phyloP scores from a whole-genome alignment of 805 yeast species.

The Starmera dryadoides region DNA sequence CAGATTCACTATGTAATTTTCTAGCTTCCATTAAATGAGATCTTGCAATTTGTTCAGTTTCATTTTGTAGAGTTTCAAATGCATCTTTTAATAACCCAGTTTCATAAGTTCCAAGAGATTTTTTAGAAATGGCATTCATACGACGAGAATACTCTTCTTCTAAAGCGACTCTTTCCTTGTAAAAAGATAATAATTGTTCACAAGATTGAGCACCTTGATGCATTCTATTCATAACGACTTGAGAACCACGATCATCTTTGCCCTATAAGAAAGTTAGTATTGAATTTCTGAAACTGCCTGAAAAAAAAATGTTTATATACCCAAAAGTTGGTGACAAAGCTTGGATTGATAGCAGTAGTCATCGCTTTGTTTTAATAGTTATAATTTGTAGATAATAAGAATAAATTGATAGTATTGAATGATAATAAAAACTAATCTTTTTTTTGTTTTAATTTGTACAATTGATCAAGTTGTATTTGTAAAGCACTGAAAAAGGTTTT shows the following conservation, averaged over 20 bases:
- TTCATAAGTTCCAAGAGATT: slow-evolving; percentile 47
- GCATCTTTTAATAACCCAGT: slow-evolving; percentile 53
- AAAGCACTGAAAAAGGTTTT: no score
- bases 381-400: no score
- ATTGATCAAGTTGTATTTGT: no score
- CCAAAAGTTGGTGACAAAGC: slow-evolving; percentile 44
- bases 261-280: slow-evolving; percentile 32
- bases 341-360: slow-evolving; percentile 9
- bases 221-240: slow-evolving; percentile 46
- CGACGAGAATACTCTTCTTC: slow-evolving; percentile 68
- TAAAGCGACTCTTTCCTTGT: slow-evolving; percentile 49
- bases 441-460: no score
- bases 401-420: background rate
- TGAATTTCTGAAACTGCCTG: no score
- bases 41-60: slow-evolving; percentile 51
- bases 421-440: no score
- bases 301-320: slow-evolving; percentile 17
- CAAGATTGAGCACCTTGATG: slow-evolving; percentile 52
- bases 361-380: background rate
- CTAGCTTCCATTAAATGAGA: slow-evolving; percentile 46
- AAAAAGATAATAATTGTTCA: slow-evolving; percentile 40
- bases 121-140: slow-evolving; percentile 42
- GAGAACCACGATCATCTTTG: slow-evolving; percentile 52
- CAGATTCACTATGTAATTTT: slow-evolving; percentile 43
- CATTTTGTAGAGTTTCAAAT: slow-evolving; percentile 49